Conservation (phyloP, 2,329 filamentous ascomycete species). For the Aspergillus ochraceoroseus region DNA sequence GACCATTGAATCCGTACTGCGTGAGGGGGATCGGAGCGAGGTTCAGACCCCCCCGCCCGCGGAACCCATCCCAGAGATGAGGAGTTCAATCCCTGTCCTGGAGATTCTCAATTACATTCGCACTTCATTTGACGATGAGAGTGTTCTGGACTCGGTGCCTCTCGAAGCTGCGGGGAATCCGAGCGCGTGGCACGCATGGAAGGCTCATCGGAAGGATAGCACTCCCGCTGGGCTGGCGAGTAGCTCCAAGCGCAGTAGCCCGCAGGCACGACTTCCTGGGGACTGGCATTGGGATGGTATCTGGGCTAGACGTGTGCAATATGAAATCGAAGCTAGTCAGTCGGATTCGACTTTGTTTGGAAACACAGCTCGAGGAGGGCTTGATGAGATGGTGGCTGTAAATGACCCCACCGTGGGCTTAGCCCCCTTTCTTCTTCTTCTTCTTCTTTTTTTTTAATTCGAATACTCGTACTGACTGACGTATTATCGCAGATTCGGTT, state of each 20-base stretch:
- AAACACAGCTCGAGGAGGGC: constrained; percentile 47
- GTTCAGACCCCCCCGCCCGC: constrained; percentile 6
- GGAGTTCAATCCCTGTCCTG: constrained; percentile 52
- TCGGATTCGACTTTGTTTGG: constrained; percentile 78
- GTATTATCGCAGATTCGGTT: constrained; percentile 44
- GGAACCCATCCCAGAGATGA: constrained; percentile 23
- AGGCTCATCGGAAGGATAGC: constrained; percentile 56
- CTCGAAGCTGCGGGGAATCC: constrained; percentile 80
- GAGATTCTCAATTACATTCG: constrained; percentile 76
- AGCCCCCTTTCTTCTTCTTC: too few species aligned
- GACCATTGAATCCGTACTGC: neutral
- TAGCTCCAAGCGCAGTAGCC: constrained; percentile 45
- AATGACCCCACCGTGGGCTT: too few species aligned
- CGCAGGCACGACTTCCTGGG: constrained; percentile 56
- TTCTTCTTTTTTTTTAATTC: too few species aligned
- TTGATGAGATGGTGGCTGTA: constrained; percentile 77
- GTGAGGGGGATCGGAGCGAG: constrained; percentile 6
- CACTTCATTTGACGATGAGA: constrained; percentile 72
- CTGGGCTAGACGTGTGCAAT: constrained; percentile 84
- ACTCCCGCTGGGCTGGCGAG: constrained; percentile 14
- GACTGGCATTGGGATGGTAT: constrained; percentile 99
- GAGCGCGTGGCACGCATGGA: constrained; percentile 92
- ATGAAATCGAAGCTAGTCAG: constrained; percentile 68
- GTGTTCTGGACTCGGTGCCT: constrained; percentile 71
- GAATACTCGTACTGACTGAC: too few species aligned